Conservation (phyloP, 2,329 filamentous ascomycete genomes). For the Apiospora pterosperma region DNA sequence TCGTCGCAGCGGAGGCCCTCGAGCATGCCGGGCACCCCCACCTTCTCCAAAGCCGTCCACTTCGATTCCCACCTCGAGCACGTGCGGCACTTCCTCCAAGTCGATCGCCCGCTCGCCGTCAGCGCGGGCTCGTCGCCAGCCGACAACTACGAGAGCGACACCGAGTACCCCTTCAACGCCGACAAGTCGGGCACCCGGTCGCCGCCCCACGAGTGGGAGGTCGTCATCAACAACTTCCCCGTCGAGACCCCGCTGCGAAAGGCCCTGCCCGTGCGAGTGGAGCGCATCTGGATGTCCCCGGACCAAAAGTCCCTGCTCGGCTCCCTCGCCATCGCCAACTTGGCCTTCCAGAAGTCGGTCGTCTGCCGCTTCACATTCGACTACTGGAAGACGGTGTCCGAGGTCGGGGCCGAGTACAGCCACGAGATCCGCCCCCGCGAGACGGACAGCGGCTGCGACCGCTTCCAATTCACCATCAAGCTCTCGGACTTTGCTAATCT, state of each 20-base stretch:
- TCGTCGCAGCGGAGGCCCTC: slow-evolving; percentile 79
- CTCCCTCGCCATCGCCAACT: slow-evolving; percentile 78
- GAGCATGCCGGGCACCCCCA: slow-evolving; percentile 96
- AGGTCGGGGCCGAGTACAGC: slow-evolving; percentile 85
- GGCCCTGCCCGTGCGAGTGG: slow-evolving; percentile 69
- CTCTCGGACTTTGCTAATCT: slow-evolving; percentile 87
- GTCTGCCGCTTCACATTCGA: slow-evolving; percentile 94
- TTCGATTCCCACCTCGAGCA: slow-evolving; percentile 97
- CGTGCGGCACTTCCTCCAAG: slow-evolving; percentile 90
- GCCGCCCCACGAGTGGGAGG: slow-evolving; percentile 78
- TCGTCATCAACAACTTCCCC: slow-evolving; percentile 81
- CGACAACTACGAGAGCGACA: slow-evolving; percentile 82
- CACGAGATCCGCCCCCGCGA: slow-evolving; percentile 71
- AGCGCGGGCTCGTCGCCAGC: slow-evolving; percentile 91
- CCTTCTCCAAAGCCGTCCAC: slow-evolving; percentile 95
- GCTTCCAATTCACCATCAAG: slow-evolving; percentile 93
- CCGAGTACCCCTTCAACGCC: slow-evolving; percentile 79
- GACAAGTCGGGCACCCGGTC: slow-evolving; percentile 34
- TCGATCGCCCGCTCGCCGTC: slow-evolving; percentile 92
- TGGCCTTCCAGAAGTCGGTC: slow-evolving; percentile 85
- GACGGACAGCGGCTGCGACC: slow-evolving; percentile 67
- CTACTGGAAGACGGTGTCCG: slow-evolving; percentile 98
- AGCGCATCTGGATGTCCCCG: slow-evolving; percentile 79
- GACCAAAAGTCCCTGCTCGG: slow-evolving; percentile 88
- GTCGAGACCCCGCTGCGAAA: slow-evolving; percentile 60